phyloP scores from a whole-genome alignment of 2,329 filamentous ascomycete species.

The Paradendryphiella salina region DNA sequence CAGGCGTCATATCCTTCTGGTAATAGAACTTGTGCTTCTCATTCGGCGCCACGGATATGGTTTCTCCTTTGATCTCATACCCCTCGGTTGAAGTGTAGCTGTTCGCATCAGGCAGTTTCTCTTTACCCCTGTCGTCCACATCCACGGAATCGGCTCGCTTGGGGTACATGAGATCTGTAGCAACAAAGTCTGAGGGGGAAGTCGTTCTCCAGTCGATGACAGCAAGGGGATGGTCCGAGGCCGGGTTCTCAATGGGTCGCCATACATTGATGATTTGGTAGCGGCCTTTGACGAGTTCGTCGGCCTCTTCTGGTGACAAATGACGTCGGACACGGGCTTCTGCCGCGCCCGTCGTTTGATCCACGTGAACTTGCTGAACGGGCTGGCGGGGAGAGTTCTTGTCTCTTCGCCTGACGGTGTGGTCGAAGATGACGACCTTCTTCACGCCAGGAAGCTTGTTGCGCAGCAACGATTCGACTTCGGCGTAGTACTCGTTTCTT shows the following conservation, averaged over 20 bases:
- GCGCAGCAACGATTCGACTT: conserved; percentile 62
- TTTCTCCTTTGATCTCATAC: conserved; percentile 67
- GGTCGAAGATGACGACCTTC: conserved; percentile 71
- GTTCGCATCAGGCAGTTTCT: conserved; percentile 56
- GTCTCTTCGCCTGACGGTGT: conserved; percentile 65
- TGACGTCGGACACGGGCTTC: conserved; percentile 65
- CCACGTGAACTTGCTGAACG: conserved; percentile 71
- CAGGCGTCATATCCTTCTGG: conserved; percentile 66
- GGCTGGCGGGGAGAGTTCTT: conserved; percentile 63
- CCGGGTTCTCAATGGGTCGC: conserved; percentile 66
- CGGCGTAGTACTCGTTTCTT: conserved; percentile 61
- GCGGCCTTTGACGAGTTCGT: conserved; percentile 60
- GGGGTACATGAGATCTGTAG: conserved; percentile 66
- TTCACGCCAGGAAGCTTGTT: conserved; percentile 59
- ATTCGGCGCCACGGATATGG: conserved; percentile 61
- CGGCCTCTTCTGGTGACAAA: conserved; percentile 58
- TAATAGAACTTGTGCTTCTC: conserved; percentile 66
- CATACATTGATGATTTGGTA: conserved; percentile 73
- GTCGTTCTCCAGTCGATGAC: conserved; percentile 68
- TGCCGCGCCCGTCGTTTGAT: conserved; percentile 68
- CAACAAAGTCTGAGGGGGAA: conserved; percentile 59
- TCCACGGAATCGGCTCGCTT: conserved; percentile 41
- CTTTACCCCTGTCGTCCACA: conserved; percentile 62
- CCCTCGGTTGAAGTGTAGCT: conserved; percentile 57
- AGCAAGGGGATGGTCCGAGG: conserved; percentile 69